phyloP scores from a whole-genome alignment of 352 stramenopile species.

The Hyaloperonospora brassicae region DNA sequence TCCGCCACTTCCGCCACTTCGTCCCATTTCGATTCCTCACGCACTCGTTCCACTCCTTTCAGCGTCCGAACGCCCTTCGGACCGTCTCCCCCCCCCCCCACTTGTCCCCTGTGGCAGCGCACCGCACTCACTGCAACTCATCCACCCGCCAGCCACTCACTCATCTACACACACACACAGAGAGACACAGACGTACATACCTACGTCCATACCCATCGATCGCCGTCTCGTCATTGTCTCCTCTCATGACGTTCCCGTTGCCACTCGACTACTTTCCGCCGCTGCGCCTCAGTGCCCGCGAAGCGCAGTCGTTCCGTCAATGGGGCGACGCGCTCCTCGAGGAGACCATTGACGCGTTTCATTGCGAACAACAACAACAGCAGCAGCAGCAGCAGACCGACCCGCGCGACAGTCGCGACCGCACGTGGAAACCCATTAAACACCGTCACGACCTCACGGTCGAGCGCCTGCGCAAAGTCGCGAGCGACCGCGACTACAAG shows the following conservation, averaged over 20 bases:
- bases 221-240: too few species aligned
- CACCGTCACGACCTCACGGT: conserved; percentile 47
- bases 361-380: conserved; percentile 42
- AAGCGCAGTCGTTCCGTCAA: conserved; percentile 46
- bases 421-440: conserved; percentile 70
- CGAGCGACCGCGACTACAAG: conserved; percentile 45
- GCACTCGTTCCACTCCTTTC: too few species aligned
- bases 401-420: conserved; percentile 47
- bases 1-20: too few species aligned
- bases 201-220: too few species aligned
- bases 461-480: conserved; percentile 43
- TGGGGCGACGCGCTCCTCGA: conserved; percentile 58
- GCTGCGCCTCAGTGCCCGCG: conserved; percentile 38
- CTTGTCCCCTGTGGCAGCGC: too few species aligned
- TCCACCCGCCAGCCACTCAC: too few species aligned
- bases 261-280: conserved; percentile 52
- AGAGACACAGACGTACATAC: too few species aligned
- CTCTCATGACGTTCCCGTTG: conserved; percentile 43
- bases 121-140: too few species aligned
- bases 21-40: too few species aligned
- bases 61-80: too few species aligned
- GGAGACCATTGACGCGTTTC: conserved; percentile 61
- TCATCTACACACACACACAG: too few species aligned
- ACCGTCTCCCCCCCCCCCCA: too few species aligned
- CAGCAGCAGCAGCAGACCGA: conserved; percentile 5